A percentile compares a stretch with the other conserved stretches of the same genome.
phyloP scores from a whole-genome alignment of 2,329 filamentous ascomycete genomes.

The Penicillium sp. region DNA sequence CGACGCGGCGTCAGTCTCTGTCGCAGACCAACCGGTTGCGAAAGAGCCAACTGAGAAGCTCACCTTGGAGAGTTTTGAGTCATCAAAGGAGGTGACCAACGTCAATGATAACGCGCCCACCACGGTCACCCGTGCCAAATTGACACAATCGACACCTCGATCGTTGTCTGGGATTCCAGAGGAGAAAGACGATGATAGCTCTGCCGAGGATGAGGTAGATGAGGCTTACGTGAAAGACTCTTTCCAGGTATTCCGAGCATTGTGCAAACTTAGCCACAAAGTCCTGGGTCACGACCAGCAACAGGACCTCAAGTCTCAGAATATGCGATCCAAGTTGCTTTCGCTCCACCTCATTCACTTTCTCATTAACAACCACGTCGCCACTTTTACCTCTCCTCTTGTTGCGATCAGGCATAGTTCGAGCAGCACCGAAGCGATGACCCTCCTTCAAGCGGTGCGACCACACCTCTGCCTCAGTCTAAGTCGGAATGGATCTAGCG shows the following conservation, averaged over 20 bases:
- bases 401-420: slow-evolving; percentile 90
- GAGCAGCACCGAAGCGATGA: slow-evolving; percentile 73
- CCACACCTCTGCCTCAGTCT: slow-evolving; percentile 94
- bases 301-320: slow-evolving; percentile 84
- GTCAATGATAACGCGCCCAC: slow-evolving; percentile 64
- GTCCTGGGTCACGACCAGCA: slow-evolving; percentile 82
- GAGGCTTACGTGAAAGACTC: slow-evolving; percentile 96
- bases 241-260: slow-evolving; percentile 92
- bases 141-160: slow-evolving; percentile 44
- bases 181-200: slow-evolving; percentile 36
- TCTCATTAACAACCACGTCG: slow-evolving; percentile 86
- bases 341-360: slow-evolving; percentile 94
- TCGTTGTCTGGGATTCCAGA: slow-evolving; percentile 34
- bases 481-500: slow-evolving; percentile 90
- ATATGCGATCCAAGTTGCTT: slow-evolving; percentile 94
- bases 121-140: slow-evolving; percentile 56
- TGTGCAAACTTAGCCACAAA: slow-evolving; percentile 96
- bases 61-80: slow-evolving; percentile 64
- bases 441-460: slow-evolving; percentile 89
- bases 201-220: slow-evolving; percentile 65
- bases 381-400: slow-evolving; percentile 82
- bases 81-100: slow-evolving; percentile 59
- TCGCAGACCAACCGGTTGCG: slow-evolving; percentile 41
- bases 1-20: slow-evolving; percentile 33
- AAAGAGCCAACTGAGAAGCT: slow-evolving; percentile 56